Evolutionary conservation across 139 green algal species (phyloP).

Genomic region (Chlorokybus atmophyticus): DNA sequence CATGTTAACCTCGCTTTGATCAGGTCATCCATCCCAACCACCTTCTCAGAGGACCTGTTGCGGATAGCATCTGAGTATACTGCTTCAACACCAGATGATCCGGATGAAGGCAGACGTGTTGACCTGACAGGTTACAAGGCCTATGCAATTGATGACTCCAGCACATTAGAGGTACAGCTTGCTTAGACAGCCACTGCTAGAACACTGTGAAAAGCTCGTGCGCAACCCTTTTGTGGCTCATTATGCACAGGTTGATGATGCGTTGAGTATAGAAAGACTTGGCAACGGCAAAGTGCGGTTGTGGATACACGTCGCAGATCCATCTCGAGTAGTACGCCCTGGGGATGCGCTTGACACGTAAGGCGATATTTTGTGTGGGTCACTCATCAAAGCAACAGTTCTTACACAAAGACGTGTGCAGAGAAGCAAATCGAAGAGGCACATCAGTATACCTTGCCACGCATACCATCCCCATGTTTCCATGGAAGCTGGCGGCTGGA

Average conservation of each 20-base stretch:
- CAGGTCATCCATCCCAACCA: too few species aligned
- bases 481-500: conserved; percentile 46
- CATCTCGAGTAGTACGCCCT: too few species aligned
- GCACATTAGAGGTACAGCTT: conserved; percentile 47
- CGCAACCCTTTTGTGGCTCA: background rate
- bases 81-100: too few species aligned
- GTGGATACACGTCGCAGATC: conserved; percentile 86
- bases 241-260: conserved; percentile 55
- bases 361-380: conserved; percentile 13
- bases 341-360: conserved; percentile 36
- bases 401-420: conserved; percentile 1
- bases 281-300: conserved; percentile 36
- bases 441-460: conserved; percentile 70
- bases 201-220: background rate
- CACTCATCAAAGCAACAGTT: background rate
- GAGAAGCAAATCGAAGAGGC: conserved; percentile 37
- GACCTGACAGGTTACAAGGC: conserved; percentile 32
- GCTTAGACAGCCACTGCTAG: conserved; percentile 1
- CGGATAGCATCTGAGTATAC: too few species aligned
- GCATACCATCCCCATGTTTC: conserved; percentile 71
- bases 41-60: too few species aligned
- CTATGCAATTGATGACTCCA: conserved; percentile 65
- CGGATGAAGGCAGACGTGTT: conserved; percentile 11
- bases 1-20: too few species aligned
- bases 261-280: conserved; percentile 43